Evolutionary conservation across 108 stramenopile genomes (phyloP).

Genomic region (Epipyxis sp.): DNA sequence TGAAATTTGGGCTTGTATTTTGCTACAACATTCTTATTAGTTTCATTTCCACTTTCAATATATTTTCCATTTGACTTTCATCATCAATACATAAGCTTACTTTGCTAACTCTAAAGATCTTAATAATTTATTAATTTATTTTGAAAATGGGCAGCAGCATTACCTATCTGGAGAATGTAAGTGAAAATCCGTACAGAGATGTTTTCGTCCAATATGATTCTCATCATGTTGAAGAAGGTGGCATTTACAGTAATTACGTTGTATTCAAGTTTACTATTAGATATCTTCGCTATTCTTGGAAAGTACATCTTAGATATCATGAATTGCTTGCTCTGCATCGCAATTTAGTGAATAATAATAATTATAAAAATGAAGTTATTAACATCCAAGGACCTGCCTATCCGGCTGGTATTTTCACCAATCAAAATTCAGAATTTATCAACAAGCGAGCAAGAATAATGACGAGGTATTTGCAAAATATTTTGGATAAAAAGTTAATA

Average conservation of each 20-base stretch:
- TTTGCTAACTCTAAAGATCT: no score
- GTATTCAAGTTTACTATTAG: constrained; percentile 11
- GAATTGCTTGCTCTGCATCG: not conserved
- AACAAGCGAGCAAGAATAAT: not conserved
- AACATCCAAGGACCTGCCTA: not conserved
- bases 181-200: no score
- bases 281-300: constrained; percentile 16
- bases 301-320: constrained; percentile 4
- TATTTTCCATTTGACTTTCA: no score
- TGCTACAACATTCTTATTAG: no score
- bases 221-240: no score
- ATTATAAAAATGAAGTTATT: not conserved
- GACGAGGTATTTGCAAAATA: constrained; percentile 19
- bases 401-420: not conserved
- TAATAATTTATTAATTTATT: no score
- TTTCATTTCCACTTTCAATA: no score
- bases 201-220: no score
- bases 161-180: no score
- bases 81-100: no score
- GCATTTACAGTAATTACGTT: not conserved
- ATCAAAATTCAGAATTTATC: constrained; percentile 3
- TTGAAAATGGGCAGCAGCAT: no score
- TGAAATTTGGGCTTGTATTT: no score
- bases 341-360: not conserved
- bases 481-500: constrained; percentile 9